Evolutionary conservation across 345 rosid genomes (phyloP).

Genomic region (Turnera subulata): DNA sequence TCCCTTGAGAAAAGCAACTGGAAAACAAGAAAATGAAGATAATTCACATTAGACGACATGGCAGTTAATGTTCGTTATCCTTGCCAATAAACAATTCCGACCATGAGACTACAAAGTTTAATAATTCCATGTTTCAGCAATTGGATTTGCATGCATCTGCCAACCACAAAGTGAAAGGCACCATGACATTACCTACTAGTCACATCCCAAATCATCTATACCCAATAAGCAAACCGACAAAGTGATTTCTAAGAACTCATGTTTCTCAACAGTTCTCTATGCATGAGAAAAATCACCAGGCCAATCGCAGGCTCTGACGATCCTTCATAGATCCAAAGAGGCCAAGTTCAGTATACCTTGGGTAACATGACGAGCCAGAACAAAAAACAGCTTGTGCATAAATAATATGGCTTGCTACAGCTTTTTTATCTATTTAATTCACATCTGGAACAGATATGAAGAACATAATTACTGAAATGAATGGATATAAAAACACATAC

Average conservation of each 20-base stretch:
- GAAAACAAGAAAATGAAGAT: background rate
- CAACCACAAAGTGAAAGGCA: no score
- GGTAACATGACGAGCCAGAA: background rate
- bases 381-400: background rate
- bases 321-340: no score
- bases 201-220: no score
- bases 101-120: background rate
- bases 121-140: no score
- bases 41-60: background rate
- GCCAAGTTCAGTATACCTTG: background rate
- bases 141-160: no score
- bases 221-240: no score
- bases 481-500: slow-evolving; percentile 18
- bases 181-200: no score
- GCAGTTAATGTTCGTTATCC: background rate
- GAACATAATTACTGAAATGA: background rate
- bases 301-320: background rate
- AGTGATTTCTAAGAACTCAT: no score
- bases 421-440: background rate
- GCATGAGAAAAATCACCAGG: no score
- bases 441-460: background rate
- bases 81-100: background rate
- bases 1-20: slow-evolving; percentile 54
- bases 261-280: no score
- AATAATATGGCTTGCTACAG: background rate